These are phyloP conservation scores for Candida sanyiensis DNA, from an alignment of 805 yeast genomes.

Conservation along the genomic window DNA sequence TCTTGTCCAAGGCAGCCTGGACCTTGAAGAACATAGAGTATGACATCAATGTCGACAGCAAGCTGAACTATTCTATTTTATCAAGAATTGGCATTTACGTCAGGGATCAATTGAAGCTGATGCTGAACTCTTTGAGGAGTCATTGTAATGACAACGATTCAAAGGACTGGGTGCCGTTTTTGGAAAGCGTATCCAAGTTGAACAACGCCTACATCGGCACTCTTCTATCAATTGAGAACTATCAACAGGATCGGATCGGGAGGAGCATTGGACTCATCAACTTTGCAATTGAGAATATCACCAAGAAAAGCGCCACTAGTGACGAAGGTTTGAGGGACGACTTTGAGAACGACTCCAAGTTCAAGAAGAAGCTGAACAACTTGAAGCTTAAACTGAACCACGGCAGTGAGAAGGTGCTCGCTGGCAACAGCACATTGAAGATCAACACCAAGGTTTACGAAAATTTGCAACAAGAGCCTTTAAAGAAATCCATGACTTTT, in stretches of 20 bases:
- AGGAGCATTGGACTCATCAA: conserved; percentile 41
- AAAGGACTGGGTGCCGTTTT: conserved; percentile 9
- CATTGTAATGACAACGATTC: background rate
- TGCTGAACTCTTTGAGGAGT: conserved; percentile 9
- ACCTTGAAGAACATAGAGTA: conserved; percentile 19
- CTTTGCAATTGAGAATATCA: conserved; percentile 30
- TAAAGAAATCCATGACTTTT: conserved; percentile 31
- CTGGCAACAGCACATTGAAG: conserved; percentile 6
- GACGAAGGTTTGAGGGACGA: conserved; percentile 9
- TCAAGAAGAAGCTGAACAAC: conserved; percentile 14
- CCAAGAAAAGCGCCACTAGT: conserved; percentile 15
- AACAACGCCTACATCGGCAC: conserved; percentile 39
- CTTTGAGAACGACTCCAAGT: conserved; percentile 10
- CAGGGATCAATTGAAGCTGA: conserved; percentile 30
- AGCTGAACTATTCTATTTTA: conserved; percentile 33
- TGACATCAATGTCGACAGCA: conserved; percentile 20
- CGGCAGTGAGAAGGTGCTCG: background rate
- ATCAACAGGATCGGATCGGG: conserved; percentile 41
- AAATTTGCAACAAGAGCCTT: conserved; percentile 2
- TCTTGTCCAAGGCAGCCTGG: conserved; percentile 27
- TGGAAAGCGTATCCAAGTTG: conserved; percentile 28
- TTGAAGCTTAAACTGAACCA: conserved; percentile 14
- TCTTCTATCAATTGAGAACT: conserved; percentile 40
- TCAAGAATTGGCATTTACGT: conserved; percentile 40
- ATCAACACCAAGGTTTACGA: conserved; percentile 10